A percentile compares a stretch with the other conserved stretches of the same genome.
These are phyloP conservation scores for Lantana camara DNA, from an alignment of 257 asterid species.

Conservation along the genomic window DNA sequence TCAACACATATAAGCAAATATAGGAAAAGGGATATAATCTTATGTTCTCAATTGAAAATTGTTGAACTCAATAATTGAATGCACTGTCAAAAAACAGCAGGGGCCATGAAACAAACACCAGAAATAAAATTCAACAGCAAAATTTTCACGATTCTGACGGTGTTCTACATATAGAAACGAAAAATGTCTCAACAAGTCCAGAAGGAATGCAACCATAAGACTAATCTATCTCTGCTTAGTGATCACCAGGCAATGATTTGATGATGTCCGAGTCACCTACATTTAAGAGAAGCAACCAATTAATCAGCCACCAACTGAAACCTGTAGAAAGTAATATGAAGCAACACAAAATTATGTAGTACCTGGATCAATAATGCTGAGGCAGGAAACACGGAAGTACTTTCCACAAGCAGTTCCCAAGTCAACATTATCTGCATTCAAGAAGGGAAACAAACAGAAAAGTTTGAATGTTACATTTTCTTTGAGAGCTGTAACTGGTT, in stretches of 20 bases:
- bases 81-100: constrained; percentile 18
- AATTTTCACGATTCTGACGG: constrained; percentile 1
- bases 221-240: constrained; percentile 37
- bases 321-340: background rate
- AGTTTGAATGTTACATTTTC: background rate
- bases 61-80: background rate
- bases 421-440: constrained; percentile 63
- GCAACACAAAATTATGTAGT: background rate
- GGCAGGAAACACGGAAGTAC: constrained; percentile 73
- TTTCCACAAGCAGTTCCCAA: constrained; percentile 83
- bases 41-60: background rate
- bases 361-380: constrained; percentile 79
- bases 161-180: constrained; percentile 24
- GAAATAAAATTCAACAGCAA: background rate
- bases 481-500: no score
- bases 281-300: background rate
- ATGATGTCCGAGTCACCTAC: constrained; percentile 82
- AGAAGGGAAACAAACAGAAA: background rate
- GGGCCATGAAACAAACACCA: constrained; percentile 4
- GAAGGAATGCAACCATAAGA: constrained; percentile 1
- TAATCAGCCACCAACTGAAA: background rate
- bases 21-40: background rate
- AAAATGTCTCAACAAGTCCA: constrained; percentile 12
- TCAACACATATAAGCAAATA: background rate
- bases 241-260: constrained; percentile 59